These are phyloP conservation scores for Pythium dissimile DNA, from an alignment of 352 stramenopile species.

Conservation along the genomic window DNA sequence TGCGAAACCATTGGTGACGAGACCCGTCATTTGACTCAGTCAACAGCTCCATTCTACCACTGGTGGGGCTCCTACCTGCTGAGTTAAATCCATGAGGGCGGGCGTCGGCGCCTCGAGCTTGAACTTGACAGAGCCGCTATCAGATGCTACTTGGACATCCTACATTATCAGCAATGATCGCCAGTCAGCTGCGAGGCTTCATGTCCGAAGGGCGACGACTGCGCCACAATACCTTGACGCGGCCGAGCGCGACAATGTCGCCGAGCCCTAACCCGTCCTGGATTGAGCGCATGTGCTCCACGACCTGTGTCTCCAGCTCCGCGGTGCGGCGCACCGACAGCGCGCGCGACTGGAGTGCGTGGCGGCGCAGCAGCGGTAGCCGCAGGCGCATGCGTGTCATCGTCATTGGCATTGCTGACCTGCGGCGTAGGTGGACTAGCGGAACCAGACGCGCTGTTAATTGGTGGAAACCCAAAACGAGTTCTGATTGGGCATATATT, in stretches of 20 bases:
- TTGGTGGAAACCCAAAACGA: slow-evolving; percentile 11
- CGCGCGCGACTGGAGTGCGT: slow-evolving; percentile 8
- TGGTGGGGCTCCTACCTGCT: slow-evolving; percentile 63
- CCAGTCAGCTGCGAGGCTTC: not conserved
- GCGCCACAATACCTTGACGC: slow-evolving; percentile 58
- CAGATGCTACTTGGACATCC: slow-evolving; percentile 48
- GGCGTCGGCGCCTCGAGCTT: slow-evolving; percentile 71
- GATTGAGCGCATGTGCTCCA: slow-evolving; percentile 67
- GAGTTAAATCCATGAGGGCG: slow-evolving; percentile 60
- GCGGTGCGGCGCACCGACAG: slow-evolving; percentile 64
- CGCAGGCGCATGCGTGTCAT: slow-evolving; percentile 9
- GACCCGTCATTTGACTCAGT: not conserved
- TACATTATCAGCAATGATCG: slow-evolving; percentile 8
- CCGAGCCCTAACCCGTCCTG: slow-evolving; percentile 68
- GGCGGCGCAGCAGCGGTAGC: slow-evolving; percentile 22
- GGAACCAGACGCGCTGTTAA: not conserved
- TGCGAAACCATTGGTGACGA: slow-evolving; percentile 11
- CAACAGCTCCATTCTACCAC: not conserved
- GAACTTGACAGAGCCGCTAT: slow-evolving; percentile 52
- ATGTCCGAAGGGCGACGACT: too few species aligned
- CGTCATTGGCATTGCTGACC: slow-evolving; percentile 1
- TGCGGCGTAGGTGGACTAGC: slow-evolving; percentile 2
- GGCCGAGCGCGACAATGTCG: slow-evolving; percentile 72
- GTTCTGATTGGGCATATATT: slow-evolving; percentile 8
- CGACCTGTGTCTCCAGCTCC: slow-evolving; percentile 71